phyloP scores from a whole-genome alignment of 2,329 filamentous ascomycete species.

The Dryadomyces quercivorus region DNA sequence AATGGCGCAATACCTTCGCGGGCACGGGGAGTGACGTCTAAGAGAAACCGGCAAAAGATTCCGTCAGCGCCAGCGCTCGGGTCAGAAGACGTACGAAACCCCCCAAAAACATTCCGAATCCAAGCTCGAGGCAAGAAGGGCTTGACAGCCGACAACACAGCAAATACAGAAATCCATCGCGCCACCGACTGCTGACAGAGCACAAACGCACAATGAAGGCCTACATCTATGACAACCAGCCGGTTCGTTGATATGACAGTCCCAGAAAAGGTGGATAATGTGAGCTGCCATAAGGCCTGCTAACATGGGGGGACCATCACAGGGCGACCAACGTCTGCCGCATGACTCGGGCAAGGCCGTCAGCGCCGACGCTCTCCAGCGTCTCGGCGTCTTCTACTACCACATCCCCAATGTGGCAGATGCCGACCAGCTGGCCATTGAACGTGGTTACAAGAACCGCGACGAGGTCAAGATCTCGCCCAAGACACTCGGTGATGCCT shows the following conservation, averaged over 20 bases:
- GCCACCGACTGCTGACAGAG: background rate
- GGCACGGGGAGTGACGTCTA: background rate
- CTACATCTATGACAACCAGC: slow-evolving; percentile 44
- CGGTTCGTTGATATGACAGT: slow-evolving; percentile 25
- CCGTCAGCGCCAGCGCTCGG: background rate
- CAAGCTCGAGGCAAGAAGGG: background rate
- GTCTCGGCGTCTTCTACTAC: slow-evolving; percentile 72
- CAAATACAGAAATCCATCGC: background rate
- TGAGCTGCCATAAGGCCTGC: background rate
- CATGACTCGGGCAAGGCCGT: slow-evolving; percentile 76
- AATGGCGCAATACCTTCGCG: slow-evolving; percentile 9
- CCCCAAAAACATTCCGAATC: no score
- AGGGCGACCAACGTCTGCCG: slow-evolving; percentile 87
- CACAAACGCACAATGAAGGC: slow-evolving; percentile 34
- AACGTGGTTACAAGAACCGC: slow-evolving; percentile 83
- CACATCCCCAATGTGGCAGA: slow-evolving; percentile 48
- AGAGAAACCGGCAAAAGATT: background rate
- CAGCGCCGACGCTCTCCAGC: slow-evolving; percentile 49
- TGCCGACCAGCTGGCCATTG: slow-evolving; percentile 61
- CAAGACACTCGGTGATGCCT: slow-evolving; percentile 68
- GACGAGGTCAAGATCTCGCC: slow-evolving; percentile 89
- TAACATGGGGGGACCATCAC: slow-evolving; percentile 4
- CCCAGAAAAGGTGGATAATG: background rate
- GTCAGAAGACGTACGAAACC: background rate
- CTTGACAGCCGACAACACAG: background rate